Base-by-base conservation (phyloP, 2,329 filamentous ascomycete species). In the Ciborinia camelliae region DNA sequence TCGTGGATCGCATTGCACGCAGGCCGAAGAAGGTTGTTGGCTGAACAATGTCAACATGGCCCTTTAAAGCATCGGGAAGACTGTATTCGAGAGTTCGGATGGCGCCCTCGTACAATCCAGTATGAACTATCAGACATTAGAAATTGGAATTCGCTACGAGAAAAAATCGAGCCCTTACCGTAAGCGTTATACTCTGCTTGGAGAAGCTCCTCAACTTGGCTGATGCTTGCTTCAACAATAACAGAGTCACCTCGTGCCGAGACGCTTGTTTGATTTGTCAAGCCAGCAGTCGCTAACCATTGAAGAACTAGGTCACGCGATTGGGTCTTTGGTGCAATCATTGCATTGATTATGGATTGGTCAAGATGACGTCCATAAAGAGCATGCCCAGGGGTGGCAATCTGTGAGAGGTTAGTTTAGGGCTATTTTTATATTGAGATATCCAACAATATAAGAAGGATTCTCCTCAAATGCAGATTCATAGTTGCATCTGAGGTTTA, bases 21-120 rank as follows among this genome's bases (percentile, higher is more conserved):
- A 74, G 65, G 69, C 71, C 82, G 75, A 87, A 87, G 2, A 83
- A 85, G 52, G 81, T 87, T 1, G 85, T 87, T 5, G 85, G 85
- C 72, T 87, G 84, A 41, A 87, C 81, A 26, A 82, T 80, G 67
- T 85, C 82, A 65, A 87, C 83, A 70, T 85, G 84, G 50, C 78
- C 77, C 69, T 86, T 82, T 9, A 87, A 77, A 67, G 84, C 78
- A 43, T 73, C 72, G 26, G 85, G 85, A 2, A 88, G 66, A 51
- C 71, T 73, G 68, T 74, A 74, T 41, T 72, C 62, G 2, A 74
- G 68, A 37, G 73, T 74, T 65, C 73, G 67, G 15, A 73, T 55
- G 4, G 67, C 65, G 10, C 47, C 64, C 5, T 71, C 67, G 26
- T 47, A 68, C 64, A 28, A 67, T 63, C 26, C 67, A 48, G 12